Percentiles rank a stretch among this genome's conserved stretches.
These are phyloP conservation scores for Colletotrichum tropicale DNA, from an alignment of 2,329 filamentous ascomycete genomes.

Conservation along the genomic window DNA sequence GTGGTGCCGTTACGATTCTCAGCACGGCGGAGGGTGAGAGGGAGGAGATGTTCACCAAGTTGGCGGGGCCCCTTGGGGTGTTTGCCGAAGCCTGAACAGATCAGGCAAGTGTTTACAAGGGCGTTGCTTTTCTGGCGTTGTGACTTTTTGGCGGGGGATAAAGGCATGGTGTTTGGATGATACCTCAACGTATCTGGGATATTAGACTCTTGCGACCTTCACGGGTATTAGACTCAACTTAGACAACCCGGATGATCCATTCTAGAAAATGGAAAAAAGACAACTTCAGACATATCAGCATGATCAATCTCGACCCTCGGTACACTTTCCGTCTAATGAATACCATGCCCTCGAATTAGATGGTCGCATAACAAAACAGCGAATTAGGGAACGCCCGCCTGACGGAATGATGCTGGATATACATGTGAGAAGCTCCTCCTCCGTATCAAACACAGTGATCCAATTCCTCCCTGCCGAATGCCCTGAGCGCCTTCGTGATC, in stretches of 20 bases:
- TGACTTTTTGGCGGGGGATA: background rate
- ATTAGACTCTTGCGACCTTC: constrained; percentile 20
- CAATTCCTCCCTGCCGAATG: background rate
- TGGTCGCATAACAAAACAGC: background rate
- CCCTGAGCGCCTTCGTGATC: constrained; percentile 9
- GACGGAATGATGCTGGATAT: constrained; percentile 19
- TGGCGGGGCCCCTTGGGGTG: constrained; percentile 61
- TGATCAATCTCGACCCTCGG: background rate
- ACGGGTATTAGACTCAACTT: constrained; percentile 27
- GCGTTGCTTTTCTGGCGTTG: constrained; percentile 1
- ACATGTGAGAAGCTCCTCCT: background rate
- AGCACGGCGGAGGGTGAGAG: constrained; percentile 82
- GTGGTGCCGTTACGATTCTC: constrained; percentile 86
- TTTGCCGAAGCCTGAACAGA: constrained; percentile 39
- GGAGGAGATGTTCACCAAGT: constrained; percentile 88
- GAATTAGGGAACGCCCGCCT: constrained; percentile 12
- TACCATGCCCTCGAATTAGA: background rate
- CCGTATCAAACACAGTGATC: background rate
- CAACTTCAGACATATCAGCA: background rate
- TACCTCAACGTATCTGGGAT: constrained; percentile 29
- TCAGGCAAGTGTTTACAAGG: background rate
- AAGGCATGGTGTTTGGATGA: constrained; percentile 7
- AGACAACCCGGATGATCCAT: constrained; percentile 15
- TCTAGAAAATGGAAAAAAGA: background rate
- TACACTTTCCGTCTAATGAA: background rate